Conservation (phyloP, 805 yeast species). For the Yarrowia sp. region DNA sequence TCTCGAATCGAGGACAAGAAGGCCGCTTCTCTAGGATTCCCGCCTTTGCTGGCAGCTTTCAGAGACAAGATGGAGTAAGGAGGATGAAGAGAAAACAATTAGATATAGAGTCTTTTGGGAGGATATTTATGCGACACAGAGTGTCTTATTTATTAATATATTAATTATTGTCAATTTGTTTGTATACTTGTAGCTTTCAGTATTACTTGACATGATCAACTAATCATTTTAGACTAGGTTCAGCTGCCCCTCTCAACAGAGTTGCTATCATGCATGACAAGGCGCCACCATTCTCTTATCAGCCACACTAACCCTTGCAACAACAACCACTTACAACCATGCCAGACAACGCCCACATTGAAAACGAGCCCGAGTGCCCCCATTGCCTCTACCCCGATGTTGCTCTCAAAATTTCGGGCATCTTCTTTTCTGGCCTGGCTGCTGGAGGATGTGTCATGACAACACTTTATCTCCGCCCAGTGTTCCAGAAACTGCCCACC, state of each 20-base stretch:
- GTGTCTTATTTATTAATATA: conserved; percentile 18
- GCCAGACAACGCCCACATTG: conserved; percentile 7
- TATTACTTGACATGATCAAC: background rate
- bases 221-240: too few relatives aligned
- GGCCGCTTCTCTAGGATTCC: conserved; percentile 25
- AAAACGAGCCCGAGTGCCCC: conserved; percentile 19
- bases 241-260: background rate
- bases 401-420: conserved; percentile 16
- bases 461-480: conserved; percentile 7
- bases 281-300: conserved; percentile 1
- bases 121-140: conserved; percentile 17
- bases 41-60: conserved; percentile 16
- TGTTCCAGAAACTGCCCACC: conserved; percentile 9
- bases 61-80: conserved; percentile 15
- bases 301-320: conserved; percentile 5
- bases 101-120: conserved; percentile 8
- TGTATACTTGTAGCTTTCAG: too few relatives aligned
- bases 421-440: conserved; percentile 14
- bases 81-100: background rate
- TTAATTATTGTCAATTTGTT: background rate
- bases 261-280: conserved; percentile 21
- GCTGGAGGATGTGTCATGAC: conserved; percentile 16
- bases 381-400: conserved; percentile 16
- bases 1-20: conserved; percentile 13
- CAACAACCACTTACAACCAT: background rate